Evolutionary conservation across 1,284 basidiomycete species (phyloP).

Genomic region (Trametes hirsuta): DNA sequence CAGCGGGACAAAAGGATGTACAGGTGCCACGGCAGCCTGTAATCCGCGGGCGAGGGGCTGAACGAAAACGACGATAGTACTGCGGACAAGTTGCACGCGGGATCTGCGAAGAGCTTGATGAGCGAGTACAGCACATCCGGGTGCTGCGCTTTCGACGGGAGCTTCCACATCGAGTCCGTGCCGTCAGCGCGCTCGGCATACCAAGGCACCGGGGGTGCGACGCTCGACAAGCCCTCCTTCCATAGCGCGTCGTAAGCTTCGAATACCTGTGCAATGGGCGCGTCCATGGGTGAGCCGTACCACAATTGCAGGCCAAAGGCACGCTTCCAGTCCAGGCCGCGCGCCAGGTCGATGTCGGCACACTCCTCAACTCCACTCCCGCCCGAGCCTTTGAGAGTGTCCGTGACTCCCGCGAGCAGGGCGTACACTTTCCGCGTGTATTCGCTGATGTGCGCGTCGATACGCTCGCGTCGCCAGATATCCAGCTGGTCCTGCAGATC

Average conservation of each 20-base stretch:
- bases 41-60: constrained; percentile 77
- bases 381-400: constrained; percentile 62
- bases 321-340: constrained; percentile 93
- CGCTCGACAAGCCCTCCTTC: constrained; percentile 43
- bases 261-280: constrained; percentile 73
- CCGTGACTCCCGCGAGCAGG: constrained; percentile 81
- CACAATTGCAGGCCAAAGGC: constrained; percentile 91
- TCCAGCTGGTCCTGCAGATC: constrained; percentile 82
- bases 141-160: constrained; percentile 40
- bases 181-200: constrained; percentile 51
- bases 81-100: constrained; percentile 64
- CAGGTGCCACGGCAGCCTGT: constrained; percentile 90
- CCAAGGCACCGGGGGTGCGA: constrained; percentile 74
- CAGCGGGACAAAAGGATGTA: constrained; percentile 88
- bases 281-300: constrained; percentile 82
- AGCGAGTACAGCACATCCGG: constrained; percentile 84
- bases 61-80: constrained; percentile 74
- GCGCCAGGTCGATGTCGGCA: constrained; percentile 72
- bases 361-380: constrained; percentile 60
- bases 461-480: constrained; percentile 83
- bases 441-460: constrained; percentile 72
- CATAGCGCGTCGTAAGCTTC: constrained; percentile 65
- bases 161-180: constrained; percentile 39
- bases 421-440: constrained; percentile 85
- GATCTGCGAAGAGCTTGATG: constrained; percentile 78